Evolutionary conservation across 345 rosid genomes (phyloP), one percentile per base, ranked within the genome.

Genomic region (Aquilaria yunnanensis): DNA sequence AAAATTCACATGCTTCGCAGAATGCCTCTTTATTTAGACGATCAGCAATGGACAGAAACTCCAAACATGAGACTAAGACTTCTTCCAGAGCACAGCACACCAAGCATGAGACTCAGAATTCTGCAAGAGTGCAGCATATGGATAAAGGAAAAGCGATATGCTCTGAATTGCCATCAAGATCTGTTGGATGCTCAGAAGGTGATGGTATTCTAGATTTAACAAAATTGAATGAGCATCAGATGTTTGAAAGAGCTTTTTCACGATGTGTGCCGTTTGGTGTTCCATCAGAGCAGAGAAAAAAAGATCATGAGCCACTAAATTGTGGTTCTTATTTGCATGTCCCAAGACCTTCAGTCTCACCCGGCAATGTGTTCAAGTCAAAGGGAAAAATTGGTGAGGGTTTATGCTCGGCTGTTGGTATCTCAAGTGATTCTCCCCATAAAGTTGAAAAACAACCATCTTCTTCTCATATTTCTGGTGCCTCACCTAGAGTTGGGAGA

Each of bases 341-440:
- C 47, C 67, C 53, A 32, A 69, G 58, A 48, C 68, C 74, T 67
- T 69, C 74, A 62, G 57, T 61, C 60, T 60, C 69, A 48, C 57
- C 74, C 46, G 48, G 66, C 61, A 70, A 50, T 62, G 54, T 74
- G 63, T 63, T 49, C 50, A 93, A 89, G 83, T 97, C 93, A 51
- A 87, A 93, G 77, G 93, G 77, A 69, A 87, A 85, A 51, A 58
- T 77, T 66, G 80, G 64, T 49, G 67, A 60, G 49, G 75, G 60
- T 56, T 57, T 72, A 61, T 70, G 68, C 72, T 83, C 81, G 54
- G 66, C 61, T 72, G 64, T 75, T 66, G 71, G 69, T 70, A 57
- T 77, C 29, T 73, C 82, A 14, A 47, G 74, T 75, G 76, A 57
- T 63, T 71, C 60, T 56, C 63, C 56, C 57, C 77, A 47, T 51